These are phyloP conservation scores for Aureobasidium namibiae DNA, from an alignment of 2,329 filamentous ascomycete species.

Conservation along the genomic window DNA sequence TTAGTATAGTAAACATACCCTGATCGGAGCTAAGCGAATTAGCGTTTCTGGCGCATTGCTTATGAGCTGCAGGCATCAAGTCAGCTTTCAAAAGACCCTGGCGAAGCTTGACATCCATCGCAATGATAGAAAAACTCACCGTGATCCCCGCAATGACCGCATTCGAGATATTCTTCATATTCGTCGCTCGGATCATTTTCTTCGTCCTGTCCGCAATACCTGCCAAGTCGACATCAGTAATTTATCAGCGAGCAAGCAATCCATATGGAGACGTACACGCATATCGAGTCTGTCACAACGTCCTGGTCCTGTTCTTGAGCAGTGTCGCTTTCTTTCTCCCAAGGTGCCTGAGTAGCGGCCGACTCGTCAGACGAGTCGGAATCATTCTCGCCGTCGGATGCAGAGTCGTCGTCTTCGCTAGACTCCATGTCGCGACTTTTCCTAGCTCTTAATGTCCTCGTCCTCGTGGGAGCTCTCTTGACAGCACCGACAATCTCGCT, in stretches of 20 bases:
- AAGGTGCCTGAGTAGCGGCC: conserved; percentile 41
- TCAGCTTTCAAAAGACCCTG: conserved; percentile 32
- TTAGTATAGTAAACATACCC: conserved; percentile 42
- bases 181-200: conserved; percentile 75
- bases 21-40: conserved; percentile 54
- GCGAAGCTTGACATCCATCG: conserved; percentile 17
- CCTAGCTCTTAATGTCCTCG: conserved; percentile 23
- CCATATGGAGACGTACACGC: conserved; percentile 48
- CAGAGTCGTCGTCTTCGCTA: conserved; percentile 21
- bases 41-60: conserved; percentile 74
- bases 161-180: conserved; percentile 71
- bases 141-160: conserved; percentile 70
- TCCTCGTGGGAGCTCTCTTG: conserved; percentile 23
- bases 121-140: conserved; percentile 49
- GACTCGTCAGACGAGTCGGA: conserved; percentile 21
- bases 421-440: conserved; percentile 10
- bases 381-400: conserved; percentile 18
- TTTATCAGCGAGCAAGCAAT: not conserved
- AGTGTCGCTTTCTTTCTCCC: conserved; percentile 46
- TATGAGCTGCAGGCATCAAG: conserved; percentile 62
- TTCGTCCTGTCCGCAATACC: conserved; percentile 77
- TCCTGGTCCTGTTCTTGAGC: conserved; percentile 50
- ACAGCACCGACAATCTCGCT: conserved; percentile 34
- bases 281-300: conserved; percentile 47
- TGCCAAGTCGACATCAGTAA: conserved; percentile 31